Evolutionary conservation across 352 stramenopile species (phyloP).

Genomic region (Globisporangium middletonii): DNA sequence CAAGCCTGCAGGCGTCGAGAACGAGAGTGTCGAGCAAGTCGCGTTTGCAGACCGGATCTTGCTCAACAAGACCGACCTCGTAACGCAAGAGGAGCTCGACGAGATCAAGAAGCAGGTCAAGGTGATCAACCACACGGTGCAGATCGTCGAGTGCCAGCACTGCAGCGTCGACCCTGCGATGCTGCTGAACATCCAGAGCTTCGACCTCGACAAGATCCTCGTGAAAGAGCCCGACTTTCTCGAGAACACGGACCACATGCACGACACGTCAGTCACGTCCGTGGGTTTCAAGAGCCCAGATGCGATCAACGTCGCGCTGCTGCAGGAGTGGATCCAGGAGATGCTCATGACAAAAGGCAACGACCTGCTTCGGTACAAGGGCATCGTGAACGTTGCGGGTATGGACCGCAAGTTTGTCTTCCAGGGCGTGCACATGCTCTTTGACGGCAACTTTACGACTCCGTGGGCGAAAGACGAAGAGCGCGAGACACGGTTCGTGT

Average conservation of each 20-base stretch:
- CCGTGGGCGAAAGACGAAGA: constrained; percentile 79
- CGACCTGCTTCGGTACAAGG: constrained; percentile 93
- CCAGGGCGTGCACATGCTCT: constrained; percentile 95
- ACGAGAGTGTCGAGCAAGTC: constrained; percentile 93
- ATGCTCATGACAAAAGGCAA: constrained; percentile 86
- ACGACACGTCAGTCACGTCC: constrained; percentile 37
- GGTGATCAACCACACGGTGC: constrained; percentile 47
- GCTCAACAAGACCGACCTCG: constrained; percentile 96
- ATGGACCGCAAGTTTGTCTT: constrained; percentile 93
- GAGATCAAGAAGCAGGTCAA: constrained; percentile 25
- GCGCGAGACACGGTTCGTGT: constrained; percentile 91
- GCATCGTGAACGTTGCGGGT: constrained; percentile 90
- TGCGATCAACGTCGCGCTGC: constrained; percentile 84
- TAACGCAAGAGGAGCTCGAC: constrained; percentile 68
- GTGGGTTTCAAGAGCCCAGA: constrained; percentile 31
- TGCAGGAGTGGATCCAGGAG: constrained; percentile 96
- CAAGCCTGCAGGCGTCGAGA: constrained; percentile 27
- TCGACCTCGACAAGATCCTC: constrained; percentile 41
- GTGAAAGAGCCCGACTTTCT: constrained; percentile 49
- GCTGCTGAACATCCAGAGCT: constrained; percentile 42
- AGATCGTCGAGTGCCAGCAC: constrained; percentile 42
- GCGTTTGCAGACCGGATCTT: constrained; percentile 95
- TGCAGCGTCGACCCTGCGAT: constrained; percentile 32
- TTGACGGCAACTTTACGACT: constrained; percentile 87
- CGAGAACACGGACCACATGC: constrained; percentile 27